Conservation (phyloP, 495 filamentous ascomycete genomes). For the Tuber calosporum region DNA sequence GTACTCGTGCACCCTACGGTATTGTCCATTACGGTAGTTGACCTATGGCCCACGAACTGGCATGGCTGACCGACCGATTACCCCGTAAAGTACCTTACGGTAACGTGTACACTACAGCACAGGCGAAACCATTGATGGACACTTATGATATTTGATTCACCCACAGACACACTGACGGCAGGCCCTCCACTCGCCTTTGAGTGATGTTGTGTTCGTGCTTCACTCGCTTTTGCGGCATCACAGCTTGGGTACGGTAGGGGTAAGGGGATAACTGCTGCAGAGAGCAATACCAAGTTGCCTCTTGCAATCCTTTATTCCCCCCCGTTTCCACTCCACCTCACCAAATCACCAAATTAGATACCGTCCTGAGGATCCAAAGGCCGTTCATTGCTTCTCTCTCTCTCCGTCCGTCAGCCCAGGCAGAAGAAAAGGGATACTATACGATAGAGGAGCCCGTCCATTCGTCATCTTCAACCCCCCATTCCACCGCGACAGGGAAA, state of each 20-base stretch:
- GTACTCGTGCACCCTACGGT: not conserved
- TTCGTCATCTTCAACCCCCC: not conserved
- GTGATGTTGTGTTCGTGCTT: not conserved
- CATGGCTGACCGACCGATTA: not conserved
- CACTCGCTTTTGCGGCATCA: not conserved
- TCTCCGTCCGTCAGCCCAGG: not conserved
- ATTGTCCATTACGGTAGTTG: not conserved
- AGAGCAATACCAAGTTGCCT: not conserved
- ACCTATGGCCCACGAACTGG: not conserved
- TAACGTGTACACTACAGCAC: not conserved
- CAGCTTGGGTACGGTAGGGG: not conserved
- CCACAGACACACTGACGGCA: not conserved
- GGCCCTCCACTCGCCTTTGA: not conserved
- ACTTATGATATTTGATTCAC: no score
- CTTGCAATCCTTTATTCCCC: not conserved
- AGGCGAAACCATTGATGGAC: not conserved
- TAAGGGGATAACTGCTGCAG: not conserved
- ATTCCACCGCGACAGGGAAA: not conserved
- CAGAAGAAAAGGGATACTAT: not conserved
- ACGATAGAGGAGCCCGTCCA: not conserved
- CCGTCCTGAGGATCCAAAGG: not conserved
- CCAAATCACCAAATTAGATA: constrained; percentile 2
- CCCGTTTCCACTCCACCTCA: not conserved
- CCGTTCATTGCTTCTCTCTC: not conserved
- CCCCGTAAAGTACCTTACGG: not conserved